Base-by-base conservation (phyloP, 345 rosid species). In the Eutrema heterophyllum region DNA sequence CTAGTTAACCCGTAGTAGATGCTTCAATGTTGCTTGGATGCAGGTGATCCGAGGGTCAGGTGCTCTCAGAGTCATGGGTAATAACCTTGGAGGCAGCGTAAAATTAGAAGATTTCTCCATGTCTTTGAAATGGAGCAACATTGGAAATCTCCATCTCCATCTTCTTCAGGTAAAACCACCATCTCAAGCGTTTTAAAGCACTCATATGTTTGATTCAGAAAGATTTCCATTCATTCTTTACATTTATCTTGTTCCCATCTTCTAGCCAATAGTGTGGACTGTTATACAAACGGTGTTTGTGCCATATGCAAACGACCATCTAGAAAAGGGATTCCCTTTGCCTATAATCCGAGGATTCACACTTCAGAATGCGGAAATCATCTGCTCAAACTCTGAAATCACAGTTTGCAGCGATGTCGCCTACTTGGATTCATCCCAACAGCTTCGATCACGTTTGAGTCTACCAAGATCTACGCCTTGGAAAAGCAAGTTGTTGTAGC, bases 241-340 rank as follows among this genome's bases (percentile, higher is more conserved):
- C 35, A 38, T 38, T 36, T 40, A 14, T 72, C n/a, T 53, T 36
- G 44, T 36, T 32, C 5, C 24, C 2, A 54, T 75, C 41, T 56
- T 84, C 74, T 93, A 95, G 99, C 99, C 99, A 5, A 83, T 94
- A 27, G 83, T 94, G 76, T 87, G 96, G 98, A 89, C 97, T 15
- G 76, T 87, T 44, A 89, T 89, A 33, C 86, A 91, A 79, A 94
- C 98, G 0, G 90, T 88, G 55, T 88, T 86, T 78, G 75, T 94
- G 79, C 98, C 98, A 5, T 82, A 84, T 14, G 95, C 80, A 27
- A 94, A 94, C 12, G 68, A 85, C n/a, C 90, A 86, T 74, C 87
- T 91, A 4, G 86, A 78, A 60, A 85, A 82, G 41, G 96, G 98
- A 36, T 89, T 89, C 71, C 95, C 98, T 7, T 80, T 89, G 78